Evolutionary conservation across 352 stramenopile species (phyloP).

Genomic region (Pythium aquatile): DNA sequence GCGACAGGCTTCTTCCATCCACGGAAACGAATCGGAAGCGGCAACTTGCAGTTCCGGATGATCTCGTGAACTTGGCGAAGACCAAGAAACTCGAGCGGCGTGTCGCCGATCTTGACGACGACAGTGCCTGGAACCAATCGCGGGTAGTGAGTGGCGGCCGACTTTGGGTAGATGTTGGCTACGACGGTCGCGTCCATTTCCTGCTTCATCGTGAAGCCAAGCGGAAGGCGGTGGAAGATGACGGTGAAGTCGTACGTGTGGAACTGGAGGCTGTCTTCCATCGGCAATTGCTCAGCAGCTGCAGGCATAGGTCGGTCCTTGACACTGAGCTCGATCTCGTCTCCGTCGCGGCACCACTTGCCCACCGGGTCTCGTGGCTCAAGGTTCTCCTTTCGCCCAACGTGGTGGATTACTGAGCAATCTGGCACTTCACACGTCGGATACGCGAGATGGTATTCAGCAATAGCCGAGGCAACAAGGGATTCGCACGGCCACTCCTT

Average conservation of each 20-base stretch:
- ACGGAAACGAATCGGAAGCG: slow-evolving; percentile 66
- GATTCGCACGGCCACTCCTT: slow-evolving; percentile 66
- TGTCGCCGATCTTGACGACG: slow-evolving; percentile 72
- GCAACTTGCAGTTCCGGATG: slow-evolving; percentile 73
- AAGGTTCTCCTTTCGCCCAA: slow-evolving; percentile 52
- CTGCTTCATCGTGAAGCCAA: slow-evolving; percentile 86
- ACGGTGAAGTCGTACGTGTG: slow-evolving; percentile 67
- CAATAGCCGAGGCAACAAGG: slow-evolving; percentile 58
- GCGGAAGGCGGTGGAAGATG: slow-evolving; percentile 80
- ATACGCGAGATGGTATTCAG: slow-evolving; percentile 59
- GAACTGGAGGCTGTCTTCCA: slow-evolving; percentile 18
- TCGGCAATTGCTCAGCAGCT: not conserved
- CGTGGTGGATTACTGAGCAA: slow-evolving; percentile 74
- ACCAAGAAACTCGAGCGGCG: slow-evolving; percentile 51
- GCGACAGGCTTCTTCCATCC: slow-evolving; percentile 35
- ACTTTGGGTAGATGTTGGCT: slow-evolving; percentile 83
- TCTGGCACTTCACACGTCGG: slow-evolving; percentile 68
- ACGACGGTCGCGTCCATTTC: slow-evolving; percentile 74
- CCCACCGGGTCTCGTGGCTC: slow-evolving; percentile 46
- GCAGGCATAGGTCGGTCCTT: slow-evolving; percentile 7
- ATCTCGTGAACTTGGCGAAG: slow-evolving; percentile 84
- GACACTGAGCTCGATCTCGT: slow-evolving; percentile 68
- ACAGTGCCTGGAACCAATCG: slow-evolving; percentile 65
- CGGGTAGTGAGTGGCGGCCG: slow-evolving; percentile 69
- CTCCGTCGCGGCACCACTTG: slow-evolving; percentile 46